Evolutionary conservation across 495 filamentous ascomycete genomes (phyloP), one percentile per base, ranked within the genome.

Genomic region (Gamarada debralockiae): DNA sequence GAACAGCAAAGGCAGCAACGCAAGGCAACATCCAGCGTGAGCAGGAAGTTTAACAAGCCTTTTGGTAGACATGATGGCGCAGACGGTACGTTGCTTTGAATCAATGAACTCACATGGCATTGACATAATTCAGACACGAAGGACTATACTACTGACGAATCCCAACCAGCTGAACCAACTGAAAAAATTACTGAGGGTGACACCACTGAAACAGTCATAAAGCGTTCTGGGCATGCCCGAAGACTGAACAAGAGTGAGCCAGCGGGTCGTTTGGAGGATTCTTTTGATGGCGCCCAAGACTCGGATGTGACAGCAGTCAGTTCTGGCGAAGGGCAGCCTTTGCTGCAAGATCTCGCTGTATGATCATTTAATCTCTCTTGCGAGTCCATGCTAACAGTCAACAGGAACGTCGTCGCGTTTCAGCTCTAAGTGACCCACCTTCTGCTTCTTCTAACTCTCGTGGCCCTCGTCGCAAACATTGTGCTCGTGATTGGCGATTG

Each of bases 241-340:
- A 56, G 47, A 47, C n/a, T 52, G 20, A 23, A 47, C 20, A 62
- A 58, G 36, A 65, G 55, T 37, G 62, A 65, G 25, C 58, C 58
- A 15, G 27, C 50, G 15, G 45, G 18, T 15, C 33, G 38, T 18
- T 5, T 24, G 2, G 22, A 54, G 18, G 52, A 39, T 4, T 50
- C 58, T 14, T 20, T 43, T 24, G 61, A 63, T 50, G 61, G 54
- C 25, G 39, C 39, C n/a, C 36, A 45, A 38, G 55, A 61, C 46
- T 49, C 39, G 22, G 55, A 58, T 18, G 34, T 52, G 43, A 52
- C 57, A 20, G 29, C 33, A 3, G 20, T 46, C 10, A 46, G 52
- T 25, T 61, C 54, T 13, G 38, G 50, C 12, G 61, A 61, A 21
- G 39, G 48, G 18, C 47, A 60, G 22, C 25, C 44, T 13, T 31